These are phyloP conservation scores for Alternaria sp. DNA, from an alignment of 2,329 filamentous ascomycete genomes.

Conservation along the genomic window DNA sequence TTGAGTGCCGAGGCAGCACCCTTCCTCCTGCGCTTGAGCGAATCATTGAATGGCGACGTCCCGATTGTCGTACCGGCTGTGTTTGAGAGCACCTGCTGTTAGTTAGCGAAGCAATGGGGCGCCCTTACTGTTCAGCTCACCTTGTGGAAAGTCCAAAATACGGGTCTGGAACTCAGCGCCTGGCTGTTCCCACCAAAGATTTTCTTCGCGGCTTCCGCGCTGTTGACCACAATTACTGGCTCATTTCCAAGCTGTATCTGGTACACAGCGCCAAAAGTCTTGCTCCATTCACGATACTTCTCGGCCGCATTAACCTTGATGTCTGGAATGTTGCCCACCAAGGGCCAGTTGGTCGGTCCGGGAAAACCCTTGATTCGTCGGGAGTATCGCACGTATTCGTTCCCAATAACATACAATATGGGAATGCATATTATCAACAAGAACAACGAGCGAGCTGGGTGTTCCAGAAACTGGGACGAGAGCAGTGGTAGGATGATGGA, in stretches of 20 bases:
- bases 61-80: constrained; percentile 74
- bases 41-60: constrained; percentile 72
- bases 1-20: constrained; percentile 72
- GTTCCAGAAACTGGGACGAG: constrained; percentile 28
- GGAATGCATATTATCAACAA: constrained; percentile 40
- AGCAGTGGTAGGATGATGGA: constrained; percentile 37
- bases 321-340: constrained; percentile 55
- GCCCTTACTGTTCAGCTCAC: constrained; percentile 21
- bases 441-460: constrained; percentile 37
- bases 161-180: constrained; percentile 52
- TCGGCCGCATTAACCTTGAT: constrained; percentile 55
- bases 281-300: constrained; percentile 55
- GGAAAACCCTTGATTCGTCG: constrained; percentile 50
- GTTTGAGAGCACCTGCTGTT: constrained; percentile 64
- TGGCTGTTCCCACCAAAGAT: constrained; percentile 55
- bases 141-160: constrained; percentile 59
- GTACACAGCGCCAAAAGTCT: constrained; percentile 53
- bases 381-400: constrained; percentile 48
- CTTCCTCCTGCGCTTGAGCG: constrained; percentile 69
- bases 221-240: constrained; percentile 56
- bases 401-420: constrained; percentile 46
- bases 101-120: constrained; percentile 7
- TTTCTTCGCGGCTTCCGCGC: constrained; percentile 51
- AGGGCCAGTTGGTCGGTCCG: constrained; percentile 50
- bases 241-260: constrained; percentile 58